phyloP scores from a whole-genome alignment of 2,329 filamentous ascomycete species.

The Sclerotinia borealis region DNA sequence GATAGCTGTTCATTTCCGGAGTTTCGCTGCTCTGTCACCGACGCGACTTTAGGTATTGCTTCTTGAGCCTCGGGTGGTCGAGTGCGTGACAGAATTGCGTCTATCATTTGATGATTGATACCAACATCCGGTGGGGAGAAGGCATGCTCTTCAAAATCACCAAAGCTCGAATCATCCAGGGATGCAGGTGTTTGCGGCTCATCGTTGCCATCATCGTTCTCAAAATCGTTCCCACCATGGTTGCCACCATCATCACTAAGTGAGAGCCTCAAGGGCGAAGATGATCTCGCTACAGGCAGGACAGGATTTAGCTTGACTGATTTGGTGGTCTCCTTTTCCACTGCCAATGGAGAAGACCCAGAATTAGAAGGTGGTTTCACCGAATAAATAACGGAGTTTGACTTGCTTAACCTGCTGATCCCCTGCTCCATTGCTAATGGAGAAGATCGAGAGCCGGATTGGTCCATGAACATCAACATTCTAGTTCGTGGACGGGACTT shows the following conservation, averaged over 20 bases:
- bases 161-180: background rate
- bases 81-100: constrained; percentile 18
- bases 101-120: constrained; percentile 22
- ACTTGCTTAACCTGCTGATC: background rate
- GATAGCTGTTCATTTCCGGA: background rate
- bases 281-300: background rate
- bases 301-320: background rate
- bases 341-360: background rate
- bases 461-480: constrained; percentile 31
- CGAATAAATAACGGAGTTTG: background rate
- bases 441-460: constrained; percentile 16
- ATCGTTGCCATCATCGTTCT: background rate
- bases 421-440: background rate
- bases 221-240: background rate
- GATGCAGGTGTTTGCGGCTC: background rate
- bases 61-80: background rate
- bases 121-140: constrained; percentile 16
- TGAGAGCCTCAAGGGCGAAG: background rate
- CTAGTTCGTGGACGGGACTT: constrained; percentile 25
- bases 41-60: background rate
- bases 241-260: background rate
- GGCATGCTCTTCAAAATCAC: constrained; percentile 12
- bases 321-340: background rate
- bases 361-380: background rate
- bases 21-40: background rate